phyloP scores from a whole-genome alignment of 2,329 filamentous ascomycete genomes.

The Neonectria punicea region DNA sequence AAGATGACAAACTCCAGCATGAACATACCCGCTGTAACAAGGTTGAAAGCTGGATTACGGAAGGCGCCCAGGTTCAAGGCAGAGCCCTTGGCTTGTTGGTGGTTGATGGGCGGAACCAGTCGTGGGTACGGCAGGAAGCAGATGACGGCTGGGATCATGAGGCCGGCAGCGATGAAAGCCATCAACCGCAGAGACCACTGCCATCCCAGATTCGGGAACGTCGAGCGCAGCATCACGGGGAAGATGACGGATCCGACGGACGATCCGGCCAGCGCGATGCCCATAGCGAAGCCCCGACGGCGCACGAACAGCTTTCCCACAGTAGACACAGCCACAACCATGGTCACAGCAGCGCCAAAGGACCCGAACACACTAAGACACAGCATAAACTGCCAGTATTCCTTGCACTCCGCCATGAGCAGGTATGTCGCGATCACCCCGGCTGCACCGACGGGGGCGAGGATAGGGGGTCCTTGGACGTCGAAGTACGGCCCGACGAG shows the following conservation, averaged over 20 bases:
- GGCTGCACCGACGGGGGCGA: conserved; percentile 51
- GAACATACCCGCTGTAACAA: conserved; percentile 55
- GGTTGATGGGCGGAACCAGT: conserved; percentile 16
- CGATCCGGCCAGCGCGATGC: conserved; percentile 39
- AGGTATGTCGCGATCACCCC: conserved; percentile 54
- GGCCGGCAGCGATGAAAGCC: conserved; percentile 43
- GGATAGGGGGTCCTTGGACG: conserved; percentile 54
- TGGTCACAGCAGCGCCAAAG: conserved; percentile 52
- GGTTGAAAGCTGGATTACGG: conserved; percentile 51
- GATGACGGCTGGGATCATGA: conserved; percentile 41
- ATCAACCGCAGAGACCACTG: conserved; percentile 48
- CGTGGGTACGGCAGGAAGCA: conserved; percentile 50
- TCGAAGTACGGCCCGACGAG: conserved; percentile 62
- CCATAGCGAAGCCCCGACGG: conserved; percentile 41
- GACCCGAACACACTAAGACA: conserved; percentile 56
- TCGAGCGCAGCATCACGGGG: conserved; percentile 47
- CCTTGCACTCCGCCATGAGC: conserved; percentile 56
- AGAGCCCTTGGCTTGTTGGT: conserved; percentile 28
- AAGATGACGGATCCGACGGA: conserved; percentile 47
- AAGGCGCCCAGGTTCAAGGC: conserved; percentile 54
- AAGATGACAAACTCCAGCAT: conserved; percentile 61
- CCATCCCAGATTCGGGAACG: conserved; percentile 46
- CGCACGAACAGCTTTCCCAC: conserved; percentile 46
- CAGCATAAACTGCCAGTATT: conserved; percentile 61
- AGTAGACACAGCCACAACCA: conserved; percentile 47